Evolutionary conservation across 805 yeast genomes (phyloP), one percentile per base, ranked within the genome.

Genomic region (Priceomyces fermenticarens): DNA sequence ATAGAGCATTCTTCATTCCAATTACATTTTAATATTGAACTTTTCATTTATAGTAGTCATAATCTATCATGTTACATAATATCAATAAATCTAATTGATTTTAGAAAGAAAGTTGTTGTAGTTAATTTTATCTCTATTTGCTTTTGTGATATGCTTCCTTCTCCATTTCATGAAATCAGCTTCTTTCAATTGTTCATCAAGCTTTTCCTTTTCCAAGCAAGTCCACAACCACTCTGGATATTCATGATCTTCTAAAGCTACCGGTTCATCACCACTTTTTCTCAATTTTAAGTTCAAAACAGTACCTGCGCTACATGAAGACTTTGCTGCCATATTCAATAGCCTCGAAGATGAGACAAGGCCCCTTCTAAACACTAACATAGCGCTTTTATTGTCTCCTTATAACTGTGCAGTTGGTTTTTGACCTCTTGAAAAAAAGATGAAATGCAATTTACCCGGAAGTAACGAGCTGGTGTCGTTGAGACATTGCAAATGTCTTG

Each of bases 141-240:
- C 75, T 53, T 76, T 75, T 57, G 90, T 78, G 52, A 88, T 70
- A 54, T 79, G 77, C 58, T 78, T 85, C 45, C 65, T 68, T 57
- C 85, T 78, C 62, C 91, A 86, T 49, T 73, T 73, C 66, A 75
- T 76, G 38, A 82, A 72, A 31, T 88, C 87, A 42, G 78, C 78
- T 16, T 70, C 71, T 38, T 77, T 81, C 30, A 84, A 70, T 49
- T 75, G 70, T 20, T 70, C 75, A 42, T 73, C 69, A 54, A 78
- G 81, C n/a, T 77, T 77, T 30, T 77, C 76, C 38, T 76, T 69
- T 60, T 90, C 95, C 26, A 89, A 74, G 36, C 87, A 70, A 4
- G 75, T 78, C 98, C 98, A 93, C 39, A 91, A 73, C 99, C 99
- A 91, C 34, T 76, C 86, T 4, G 99, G 99, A 58, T 91, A 91